Percentiles rank a stretch among this genome's conserved stretches.
Conservation (phyloP, 768 basidiomycete genomes). For the Hygrocybe punicea region DNA sequence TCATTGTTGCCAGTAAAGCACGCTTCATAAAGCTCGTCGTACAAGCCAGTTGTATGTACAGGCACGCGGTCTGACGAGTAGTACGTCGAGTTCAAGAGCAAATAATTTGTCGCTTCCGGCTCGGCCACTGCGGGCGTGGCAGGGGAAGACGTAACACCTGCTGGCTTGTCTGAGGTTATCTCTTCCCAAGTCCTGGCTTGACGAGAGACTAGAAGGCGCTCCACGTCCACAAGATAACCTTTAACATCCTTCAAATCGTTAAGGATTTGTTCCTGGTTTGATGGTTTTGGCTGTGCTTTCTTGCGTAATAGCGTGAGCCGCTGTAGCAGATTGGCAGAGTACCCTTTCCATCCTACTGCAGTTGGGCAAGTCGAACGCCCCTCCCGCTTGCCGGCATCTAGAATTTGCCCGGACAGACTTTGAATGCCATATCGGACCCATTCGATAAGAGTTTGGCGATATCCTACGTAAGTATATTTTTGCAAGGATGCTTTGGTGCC, state of each 20-base stretch:
- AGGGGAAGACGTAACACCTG: constrained; percentile 16
- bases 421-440: constrained; percentile 38
- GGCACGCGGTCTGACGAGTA: constrained; percentile 24
- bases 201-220: constrained; percentile 30
- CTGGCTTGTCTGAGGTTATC: constrained; percentile 32
- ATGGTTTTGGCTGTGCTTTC: not conserved
- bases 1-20: constrained; percentile 51
- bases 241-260: constrained; percentile 25
- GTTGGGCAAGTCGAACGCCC: not conserved
- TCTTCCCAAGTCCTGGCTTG: constrained; percentile 46
- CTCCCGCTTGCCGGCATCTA: constrained; percentile 15
- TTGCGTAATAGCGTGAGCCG: not conserved
- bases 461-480: constrained; percentile 13
- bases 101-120: not conserved
- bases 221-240: constrained; percentile 35
- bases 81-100: not conserved
- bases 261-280: constrained; percentile 13
- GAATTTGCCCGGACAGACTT: constrained; percentile 21
- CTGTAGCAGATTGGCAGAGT: constrained; percentile 7
- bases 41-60: constrained; percentile 34
- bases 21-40: constrained; percentile 57
- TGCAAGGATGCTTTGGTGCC: constrained; percentile 26
- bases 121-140: not conserved
- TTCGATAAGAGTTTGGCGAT: constrained; percentile 34
- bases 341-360: constrained; percentile 12